Evolutionary conservation across 2,329 filamentous ascomycete species (phyloP), one percentile per base, ranked within the genome.

Genomic region (Paraphoma chrysanthemicola): DNA sequence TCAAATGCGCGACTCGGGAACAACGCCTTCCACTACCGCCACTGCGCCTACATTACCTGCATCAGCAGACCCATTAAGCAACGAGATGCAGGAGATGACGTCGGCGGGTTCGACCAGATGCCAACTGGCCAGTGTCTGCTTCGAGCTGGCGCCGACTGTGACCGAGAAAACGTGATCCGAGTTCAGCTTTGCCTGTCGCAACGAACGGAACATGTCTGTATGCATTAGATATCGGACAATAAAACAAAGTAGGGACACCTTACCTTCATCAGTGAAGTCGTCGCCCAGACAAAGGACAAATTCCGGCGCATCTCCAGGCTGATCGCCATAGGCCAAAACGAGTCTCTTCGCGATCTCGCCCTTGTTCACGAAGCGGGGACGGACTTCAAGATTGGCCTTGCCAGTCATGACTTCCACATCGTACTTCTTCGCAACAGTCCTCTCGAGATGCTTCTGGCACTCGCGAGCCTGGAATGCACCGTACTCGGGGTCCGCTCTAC

Each of bases 361-460:
- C 82, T 99, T 99, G 84, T 98, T 98, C 80, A 99, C 93, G 71
- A 96, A 97, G 0, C 89, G 93, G 29, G 94, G 94, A n/a, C 95
- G 89, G 31, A 98, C 94, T 78, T 99, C 95, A 28, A 99, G 83
- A 74, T 98, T 98, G 59, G 94, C 94, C 80, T 98, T 99, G 68
- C 95, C 95, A 0, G 88, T 86, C 93, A 98, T 98, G 57, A 99
- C 93, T 70, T 98, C 94, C 3, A 98, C 91, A 46, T 97, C 93
- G 86, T 90, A 97, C 62, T 87, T 87, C 72, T 88, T 90, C 49
- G 82, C 88, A 0, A 97, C 90, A 0, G 88, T 91, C 4, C 84
- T 81, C 73, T 96, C 90, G 14, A 99, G 85, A 63, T 93, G 87
- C 74, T 90, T 90, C 63, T 93, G 89, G 71, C 92, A 96, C 73